Evolutionary conservation across 345 rosid species (phyloP), one percentile per base, ranked within the genome.

Genomic region (Syzygium aromaticum): DNA sequence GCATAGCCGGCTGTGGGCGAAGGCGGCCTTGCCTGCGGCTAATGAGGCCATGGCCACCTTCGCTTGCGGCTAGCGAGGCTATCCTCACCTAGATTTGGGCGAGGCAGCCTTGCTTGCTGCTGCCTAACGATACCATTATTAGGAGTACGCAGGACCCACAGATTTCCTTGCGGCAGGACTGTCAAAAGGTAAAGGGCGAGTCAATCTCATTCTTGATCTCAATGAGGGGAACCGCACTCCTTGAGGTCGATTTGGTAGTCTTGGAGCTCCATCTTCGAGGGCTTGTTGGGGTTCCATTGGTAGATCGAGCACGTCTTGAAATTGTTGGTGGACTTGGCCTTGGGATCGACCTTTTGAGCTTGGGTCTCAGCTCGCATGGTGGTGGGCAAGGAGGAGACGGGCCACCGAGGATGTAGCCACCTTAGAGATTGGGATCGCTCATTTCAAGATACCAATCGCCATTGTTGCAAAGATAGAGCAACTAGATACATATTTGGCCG

Each of bases 161-260:
- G 67, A 97, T 97, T 14, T 98, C 99, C 90, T 96, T 98, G 7
- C 99, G 95, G 92, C 98, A 97, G 6, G 99, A 97, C 14, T 98
- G 93, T 51, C 98, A 95, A 91, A 97, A 97, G 67, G 99, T 97
- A 25, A 97, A 93, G 30, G 99, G 73, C 3, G 97, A 98, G 86
- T 97, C 98, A 89, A 97, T 93, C 93, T 97, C 99, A 92, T 94
- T 97, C 93, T 97, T 97, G 86, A 97, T 97, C 95, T 97, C 96
- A 90, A 97, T 96, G 10, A 97, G 93, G 27, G 99, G 98, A 98
- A 11, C 99, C 98, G 86, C 99, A 96, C 40, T 95, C 94, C 89
- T 92, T 95, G 67, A 97, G 96, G 89, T 96, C 91, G 90, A 97
- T 95, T 87, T 94, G 33, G 93, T 89, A 97, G 87, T 94, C 93